Conservation (phyloP, 495 filamentous ascomycete species). For the Aspergillus avenaceus region DNA sequence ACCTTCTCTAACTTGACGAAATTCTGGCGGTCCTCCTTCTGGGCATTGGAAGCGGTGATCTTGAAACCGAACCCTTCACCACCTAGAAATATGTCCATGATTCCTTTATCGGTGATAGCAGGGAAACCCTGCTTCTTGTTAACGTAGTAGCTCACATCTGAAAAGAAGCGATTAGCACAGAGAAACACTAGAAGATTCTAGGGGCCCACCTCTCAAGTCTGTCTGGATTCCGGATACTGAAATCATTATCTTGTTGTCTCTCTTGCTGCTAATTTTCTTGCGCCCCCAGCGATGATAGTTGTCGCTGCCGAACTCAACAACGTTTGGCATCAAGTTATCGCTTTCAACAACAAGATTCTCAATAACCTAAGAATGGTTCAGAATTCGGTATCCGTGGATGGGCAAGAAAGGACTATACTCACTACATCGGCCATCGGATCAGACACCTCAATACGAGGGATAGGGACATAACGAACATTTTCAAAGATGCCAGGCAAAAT, state of each 20-base stretch:
- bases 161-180: not conserved
- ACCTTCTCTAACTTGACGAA: constrained; percentile 96
- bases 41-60: constrained; percentile 78
- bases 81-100: constrained; percentile 86
- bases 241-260: constrained; percentile 73
- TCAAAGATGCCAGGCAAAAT: constrained; percentile 84
- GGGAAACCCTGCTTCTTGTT: constrained; percentile 96
- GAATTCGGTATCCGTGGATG: not conserved
- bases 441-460: constrained; percentile 90
- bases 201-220: constrained; percentile 25
- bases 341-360: constrained; percentile 95
- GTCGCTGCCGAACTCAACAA: constrained; percentile 84
- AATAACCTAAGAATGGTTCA: constrained; percentile 46
- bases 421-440: constrained; percentile 77
- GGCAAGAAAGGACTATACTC: constrained; percentile 15
- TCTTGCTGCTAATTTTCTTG: constrained; percentile 75
- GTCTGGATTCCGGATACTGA: constrained; percentile 81
- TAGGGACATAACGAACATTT: constrained; percentile 83
- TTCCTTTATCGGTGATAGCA: constrained; percentile 78
- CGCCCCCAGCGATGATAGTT: constrained; percentile 96
- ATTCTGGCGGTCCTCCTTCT: constrained; percentile 68
- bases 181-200: not conserved
- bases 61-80: constrained; percentile 90
- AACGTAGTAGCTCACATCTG: constrained; percentile 90
- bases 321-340: constrained; percentile 95